Base-by-base conservation (phyloP, 768 basidiomycete genomes). In the Boletus eberwhitei region DNA sequence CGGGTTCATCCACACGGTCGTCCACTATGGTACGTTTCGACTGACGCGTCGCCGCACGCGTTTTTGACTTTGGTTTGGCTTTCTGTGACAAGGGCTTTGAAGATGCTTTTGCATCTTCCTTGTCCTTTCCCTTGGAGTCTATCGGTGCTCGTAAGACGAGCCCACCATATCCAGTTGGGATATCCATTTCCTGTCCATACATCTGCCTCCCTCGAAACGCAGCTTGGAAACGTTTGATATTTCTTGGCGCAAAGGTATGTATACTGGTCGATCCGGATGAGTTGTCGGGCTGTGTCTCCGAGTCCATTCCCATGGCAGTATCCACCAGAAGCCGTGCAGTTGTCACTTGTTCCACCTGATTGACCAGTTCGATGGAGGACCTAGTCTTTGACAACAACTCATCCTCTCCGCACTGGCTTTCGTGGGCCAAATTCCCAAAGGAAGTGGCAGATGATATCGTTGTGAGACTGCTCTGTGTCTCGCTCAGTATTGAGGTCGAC, bases 131-230 rank as follows among this genome's bases (percentile, higher is more conserved):
- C 13, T 60, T 64, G 8, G 59, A 45, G 34, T 52, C 55, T 13
- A 47, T 43, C 4, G 61, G 57, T 8, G 72, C 64, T 31, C 71
- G 73, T 7, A 93, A 69, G 2, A 92, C 77, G 12, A 91, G 60
- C 7, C 91, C 91, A 0, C 73, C 62, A 63, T 89, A 93, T 0
- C 89, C 89, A 7, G 70, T 62, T 2, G 90, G 90, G 0, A 92
- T 59, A 19, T 74, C 70, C 2, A 90, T 74, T 16, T 76, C 74
- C 19, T 86, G 69, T 1, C 91, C 89, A 41, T 88, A 86, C 38
- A 93, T 75, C 13, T 74, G 77, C n/a, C 91, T 74, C 12, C 91
- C 91, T 3, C 91, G 78, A 70, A 93, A 93, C 0, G 87, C 73
- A 12, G 90, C 84, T 0, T 79, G 64, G 42, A 82, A 41, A 78